Evolutionary conservation across 345 rosid genomes (phyloP).

Genomic region (Acer yangbiense): DNA sequence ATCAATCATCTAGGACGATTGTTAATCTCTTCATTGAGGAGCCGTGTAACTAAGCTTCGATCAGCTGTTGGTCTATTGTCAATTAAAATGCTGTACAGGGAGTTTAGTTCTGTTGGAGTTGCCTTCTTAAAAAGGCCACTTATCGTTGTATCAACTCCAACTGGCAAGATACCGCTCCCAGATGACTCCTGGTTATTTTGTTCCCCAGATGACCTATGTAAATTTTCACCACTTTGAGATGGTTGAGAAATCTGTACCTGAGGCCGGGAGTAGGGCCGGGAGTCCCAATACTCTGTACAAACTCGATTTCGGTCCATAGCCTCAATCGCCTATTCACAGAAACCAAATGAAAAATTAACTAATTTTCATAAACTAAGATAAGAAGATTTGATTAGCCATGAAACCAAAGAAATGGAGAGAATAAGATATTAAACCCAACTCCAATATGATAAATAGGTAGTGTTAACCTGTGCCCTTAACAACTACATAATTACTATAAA

Average conservation of each 20-base stretch:
- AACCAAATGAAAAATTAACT: slow-evolving; percentile 2
- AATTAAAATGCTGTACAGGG: slow-evolving; percentile 46
- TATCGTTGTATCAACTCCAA: slow-evolving; percentile 43
- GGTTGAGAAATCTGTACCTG: slow-evolving; percentile 66
- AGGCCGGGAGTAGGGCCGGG: slow-evolving; percentile 89
- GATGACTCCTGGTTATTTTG: slow-evolving; percentile 25
- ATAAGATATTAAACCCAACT: background rate
- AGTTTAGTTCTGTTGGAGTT: slow-evolving; percentile 56
- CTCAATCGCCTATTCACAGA: slow-evolving; percentile 69
- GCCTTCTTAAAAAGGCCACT: slow-evolving; percentile 75
- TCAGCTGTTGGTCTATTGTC: slow-evolving; percentile 37
- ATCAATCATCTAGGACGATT: slow-evolving; percentile 45
- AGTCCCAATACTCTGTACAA: slow-evolving; percentile 91
- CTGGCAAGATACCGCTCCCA: slow-evolving; percentile 28
- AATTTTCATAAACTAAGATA: background rate
- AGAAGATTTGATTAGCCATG: background rate
- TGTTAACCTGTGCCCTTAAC: no score
- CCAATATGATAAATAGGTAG: background rate
- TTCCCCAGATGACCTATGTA: slow-evolving; percentile 26
- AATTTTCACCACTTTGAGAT: slow-evolving; percentile 31
- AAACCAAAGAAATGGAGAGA: background rate
- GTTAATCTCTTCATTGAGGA: slow-evolving; percentile 64
- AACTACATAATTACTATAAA: no score
- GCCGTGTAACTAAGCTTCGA: slow-evolving; percentile 39
- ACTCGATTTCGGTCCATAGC: slow-evolving; percentile 81